A percentile compares a stretch with the other conserved stretches of the same genome.
Conservation (phyloP, 495 filamentous ascomycete genomes). For the Penicillium paxilli region DNA sequence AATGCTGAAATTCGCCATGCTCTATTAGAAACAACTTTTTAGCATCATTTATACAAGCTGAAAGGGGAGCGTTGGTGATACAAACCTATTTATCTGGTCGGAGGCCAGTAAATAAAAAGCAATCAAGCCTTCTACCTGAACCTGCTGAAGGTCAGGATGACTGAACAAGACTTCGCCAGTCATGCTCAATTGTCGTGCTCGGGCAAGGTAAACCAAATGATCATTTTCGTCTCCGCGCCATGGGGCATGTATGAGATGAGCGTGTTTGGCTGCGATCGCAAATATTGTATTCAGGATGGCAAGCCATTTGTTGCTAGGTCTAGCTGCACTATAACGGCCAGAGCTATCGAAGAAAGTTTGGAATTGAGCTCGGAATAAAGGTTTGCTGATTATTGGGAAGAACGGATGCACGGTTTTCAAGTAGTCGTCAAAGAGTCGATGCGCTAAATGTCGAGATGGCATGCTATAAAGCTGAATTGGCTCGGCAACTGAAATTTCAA, state of each 20-base stretch:
- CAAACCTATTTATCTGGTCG: conserved; percentile 59
- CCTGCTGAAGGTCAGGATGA: conserved; percentile 55
- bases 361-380: conserved; percentile 36
- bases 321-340: conserved; percentile 17
- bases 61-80: not conserved
- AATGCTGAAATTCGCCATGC: conserved; percentile 63
- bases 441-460: conserved; percentile 49
- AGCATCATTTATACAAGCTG: not conserved
- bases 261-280: conserved; percentile 58
- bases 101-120: conserved; percentile 57
- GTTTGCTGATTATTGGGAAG: conserved; percentile 58
- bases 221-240: conserved; percentile 46
- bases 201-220: conserved; percentile 55
- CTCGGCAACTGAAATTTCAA: conserved; percentile 39
- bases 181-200: conserved; percentile 54
- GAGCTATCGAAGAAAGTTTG: conserved; percentile 25
- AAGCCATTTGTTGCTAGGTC: conserved; percentile 48
- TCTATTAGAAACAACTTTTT: conserved; percentile 30
- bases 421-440: conserved; percentile 52
- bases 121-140: conserved; percentile 55
- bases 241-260: conserved; percentile 42
- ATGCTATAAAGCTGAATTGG: conserved; percentile 50
- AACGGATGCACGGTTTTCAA: conserved; percentile 48
- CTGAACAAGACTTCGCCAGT: conserved; percentile 45
- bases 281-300: conserved; percentile 62